A percentile compares a stretch with the other conserved stretches of the same genome.
Conservation (phyloP, 2,329 filamentous ascomycete species). For the Drechslera avenae region DNA sequence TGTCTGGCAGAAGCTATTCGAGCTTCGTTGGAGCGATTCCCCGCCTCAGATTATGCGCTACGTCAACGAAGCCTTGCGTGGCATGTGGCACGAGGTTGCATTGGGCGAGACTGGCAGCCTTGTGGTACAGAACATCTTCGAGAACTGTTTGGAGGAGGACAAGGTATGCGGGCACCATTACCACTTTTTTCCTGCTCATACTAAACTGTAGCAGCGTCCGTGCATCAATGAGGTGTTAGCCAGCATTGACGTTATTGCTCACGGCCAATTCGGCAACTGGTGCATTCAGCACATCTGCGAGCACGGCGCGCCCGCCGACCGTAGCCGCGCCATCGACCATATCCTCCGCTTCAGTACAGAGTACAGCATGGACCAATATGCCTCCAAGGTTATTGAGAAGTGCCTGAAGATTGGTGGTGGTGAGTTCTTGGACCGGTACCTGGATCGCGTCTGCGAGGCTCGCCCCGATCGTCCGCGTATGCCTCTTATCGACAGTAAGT, state of each 20-base stretch:
- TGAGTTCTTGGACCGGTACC: slow-evolving; percentile 90
- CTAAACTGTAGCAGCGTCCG: slow-evolving; percentile 68
- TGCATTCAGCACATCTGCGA: slow-evolving; percentile 99
- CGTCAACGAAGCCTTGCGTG: slow-evolving; percentile 90
- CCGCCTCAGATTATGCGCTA: slow-evolving; percentile 98
- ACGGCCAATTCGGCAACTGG: slow-evolving; percentile 99
- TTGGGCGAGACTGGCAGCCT: slow-evolving; percentile 95
- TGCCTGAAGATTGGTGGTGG: slow-evolving; percentile 93
- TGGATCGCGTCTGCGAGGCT: slow-evolving; percentile 91
- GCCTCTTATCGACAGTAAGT: slow-evolving; percentile 86
- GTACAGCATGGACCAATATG: slow-evolving; percentile 99
- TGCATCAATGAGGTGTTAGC: slow-evolving; percentile 95
- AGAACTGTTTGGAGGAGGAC: slow-evolving; percentile 98
- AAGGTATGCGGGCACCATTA: slow-evolving; percentile 70
- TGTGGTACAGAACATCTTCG: slow-evolving; percentile 99
- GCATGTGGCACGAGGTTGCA: slow-evolving; percentile 99
- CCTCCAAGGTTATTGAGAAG: slow-evolving; percentile 98
- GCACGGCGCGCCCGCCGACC: slow-evolving; percentile 88
- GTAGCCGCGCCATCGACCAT: slow-evolving; percentile 91
- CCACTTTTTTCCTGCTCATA: neutral
- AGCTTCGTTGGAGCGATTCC: slow-evolving; percentile 91
- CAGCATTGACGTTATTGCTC: slow-evolving; percentile 94
- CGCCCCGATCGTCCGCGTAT: slow-evolving; percentile 90
- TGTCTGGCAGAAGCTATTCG: slow-evolving; percentile 99
- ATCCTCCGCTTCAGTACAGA: slow-evolving; percentile 91